These are phyloP conservation scores for Aspergillus phoenicis DNA, from an alignment of 2,329 filamentous ascomycete species.

Conservation along the genomic window DNA sequence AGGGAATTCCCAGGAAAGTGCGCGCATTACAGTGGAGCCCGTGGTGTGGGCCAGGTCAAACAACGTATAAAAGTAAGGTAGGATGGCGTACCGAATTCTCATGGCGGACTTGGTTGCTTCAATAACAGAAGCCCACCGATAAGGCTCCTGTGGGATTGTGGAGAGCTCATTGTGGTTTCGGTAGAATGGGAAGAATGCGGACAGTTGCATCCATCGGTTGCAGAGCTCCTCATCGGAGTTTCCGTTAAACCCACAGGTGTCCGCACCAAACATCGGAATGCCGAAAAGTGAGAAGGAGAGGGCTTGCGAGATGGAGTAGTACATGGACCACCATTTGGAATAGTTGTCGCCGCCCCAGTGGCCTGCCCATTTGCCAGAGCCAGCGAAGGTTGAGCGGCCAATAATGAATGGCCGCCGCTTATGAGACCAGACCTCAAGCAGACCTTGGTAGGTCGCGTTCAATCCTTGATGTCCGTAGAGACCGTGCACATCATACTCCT, in stretches of 20 bases:
- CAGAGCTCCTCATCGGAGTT: slow-evolving; percentile 71
- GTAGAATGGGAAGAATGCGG: slow-evolving; percentile 77
- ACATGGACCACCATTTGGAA: slow-evolving; percentile 72
- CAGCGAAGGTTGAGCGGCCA: slow-evolving; percentile 77
- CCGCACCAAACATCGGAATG: slow-evolving; percentile 74
- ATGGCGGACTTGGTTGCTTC: slow-evolving; percentile 68
- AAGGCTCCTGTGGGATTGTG: slow-evolving; percentile 69
- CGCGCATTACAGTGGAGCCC: slow-evolving; percentile 71
- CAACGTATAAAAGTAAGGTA: slow-evolving; percentile 77
- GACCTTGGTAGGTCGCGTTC: slow-evolving; percentile 73
- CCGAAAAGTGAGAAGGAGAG: slow-evolving; percentile 74
- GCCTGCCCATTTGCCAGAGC: slow-evolving; percentile 72
- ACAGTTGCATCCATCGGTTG: slow-evolving; percentile 72
- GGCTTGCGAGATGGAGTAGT: slow-evolving; percentile 75
- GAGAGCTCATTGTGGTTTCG: slow-evolving; percentile 71
- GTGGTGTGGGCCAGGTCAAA: slow-evolving; percentile 67
- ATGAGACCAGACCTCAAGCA: slow-evolving; percentile 63
- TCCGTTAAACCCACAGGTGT: slow-evolving; percentile 70
- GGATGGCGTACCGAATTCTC: slow-evolving; percentile 68
- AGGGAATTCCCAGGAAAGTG: slow-evolving; percentile 73
- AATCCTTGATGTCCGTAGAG: slow-evolving; percentile 74
- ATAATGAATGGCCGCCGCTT: slow-evolving; percentile 85
- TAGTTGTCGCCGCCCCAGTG: slow-evolving; percentile 82
- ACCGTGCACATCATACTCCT: slow-evolving; percentile 84
- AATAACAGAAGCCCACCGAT: slow-evolving; percentile 67